Evolutionary conservation across 306 rosid species (phyloP).

Genomic region (Cucurbita ficifolia): DNA sequence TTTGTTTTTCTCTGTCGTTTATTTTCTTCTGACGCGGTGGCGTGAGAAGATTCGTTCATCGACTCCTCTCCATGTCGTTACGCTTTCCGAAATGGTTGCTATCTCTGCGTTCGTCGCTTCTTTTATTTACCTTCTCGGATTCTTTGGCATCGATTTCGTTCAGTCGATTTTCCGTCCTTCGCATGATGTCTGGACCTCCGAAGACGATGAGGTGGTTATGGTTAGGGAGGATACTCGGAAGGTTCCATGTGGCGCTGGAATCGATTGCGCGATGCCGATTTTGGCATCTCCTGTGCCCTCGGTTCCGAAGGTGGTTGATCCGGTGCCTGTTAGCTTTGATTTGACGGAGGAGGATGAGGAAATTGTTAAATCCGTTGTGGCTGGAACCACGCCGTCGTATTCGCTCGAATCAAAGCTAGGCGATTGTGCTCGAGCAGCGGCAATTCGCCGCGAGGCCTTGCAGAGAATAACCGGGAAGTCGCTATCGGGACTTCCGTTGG

Average conservation of each 20-base stretch:
- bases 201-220: constrained; percentile 3
- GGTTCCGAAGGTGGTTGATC: constrained; percentile 4
- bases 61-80: constrained; percentile 14
- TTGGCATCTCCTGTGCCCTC: not conserved
- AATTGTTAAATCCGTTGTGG: constrained; percentile 8
- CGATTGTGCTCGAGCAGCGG: constrained; percentile 11
- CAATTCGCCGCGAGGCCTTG: constrained; percentile 9
- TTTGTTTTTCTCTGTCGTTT: constrained; percentile 14
- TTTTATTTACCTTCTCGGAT: constrained; percentile 12
- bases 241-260: constrained; percentile 6
- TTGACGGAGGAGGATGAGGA: constrained; percentile 10
- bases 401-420: constrained; percentile 14
- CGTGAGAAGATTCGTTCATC: constrained; percentile 14
- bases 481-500: constrained; percentile 10
- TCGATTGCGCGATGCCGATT: not conserved
- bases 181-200: constrained; percentile 6
- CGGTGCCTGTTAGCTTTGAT: not conserved
- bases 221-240: constrained; percentile 1
- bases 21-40: constrained; percentile 11
- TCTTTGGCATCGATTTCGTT: constrained; percentile 14
- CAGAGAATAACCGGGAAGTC: constrained; percentile 10
- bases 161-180: constrained; percentile 14
- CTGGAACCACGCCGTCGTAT: constrained; percentile 8
- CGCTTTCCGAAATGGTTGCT: constrained; percentile 10
- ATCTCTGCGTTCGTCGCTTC: constrained; percentile 3